Evolutionary conservation across 2,329 filamentous ascomycete species (phyloP).

Genomic region (Penicillium expansum): DNA sequence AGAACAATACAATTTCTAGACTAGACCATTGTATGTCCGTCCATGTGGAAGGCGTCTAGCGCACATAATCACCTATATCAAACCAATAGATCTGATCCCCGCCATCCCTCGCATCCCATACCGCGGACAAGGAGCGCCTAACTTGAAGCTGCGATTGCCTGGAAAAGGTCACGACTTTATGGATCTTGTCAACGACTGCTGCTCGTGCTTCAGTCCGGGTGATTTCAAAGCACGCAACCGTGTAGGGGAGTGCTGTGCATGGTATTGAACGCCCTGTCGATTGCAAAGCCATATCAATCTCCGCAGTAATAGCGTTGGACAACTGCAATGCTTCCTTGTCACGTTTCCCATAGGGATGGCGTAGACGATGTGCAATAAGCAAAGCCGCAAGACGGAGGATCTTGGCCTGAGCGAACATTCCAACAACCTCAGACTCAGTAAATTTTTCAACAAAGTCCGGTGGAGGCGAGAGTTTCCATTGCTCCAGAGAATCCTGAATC

Average conservation of each 20-base stretch:
- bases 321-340: slow-evolving; percentile 2
- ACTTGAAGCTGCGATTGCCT: slow-evolving; percentile 8
- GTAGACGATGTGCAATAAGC: slow-evolving; percentile 14
- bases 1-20: background rate
- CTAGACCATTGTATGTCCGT: background rate
- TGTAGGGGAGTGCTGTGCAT: slow-evolving; percentile 11
- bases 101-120: slow-evolving; percentile 10
- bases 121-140: background rate
- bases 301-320: slow-evolving; percentile 6
- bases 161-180: slow-evolving; percentile 11
- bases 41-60: background rate
- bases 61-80: background rate
- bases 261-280: slow-evolving; percentile 9
- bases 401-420: slow-evolving; percentile 12
- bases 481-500: background rate
- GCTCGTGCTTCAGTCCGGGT: background rate
- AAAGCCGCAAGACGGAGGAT: slow-evolving; percentile 10
- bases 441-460: slow-evolving; percentile 9
- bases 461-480: slow-evolving; percentile 9
- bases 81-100: slow-evolving; percentile 11
- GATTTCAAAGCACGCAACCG: slow-evolving; percentile 14
- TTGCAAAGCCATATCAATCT: slow-evolving; percentile 12
- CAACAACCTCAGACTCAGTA: slow-evolving; percentile 3
- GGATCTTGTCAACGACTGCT: background rate
- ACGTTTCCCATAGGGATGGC: slow-evolving; percentile 6